Evolutionary conservation across 208 protist genomes (phyloP).

Genomic region (Lotmaria passim): DNA sequence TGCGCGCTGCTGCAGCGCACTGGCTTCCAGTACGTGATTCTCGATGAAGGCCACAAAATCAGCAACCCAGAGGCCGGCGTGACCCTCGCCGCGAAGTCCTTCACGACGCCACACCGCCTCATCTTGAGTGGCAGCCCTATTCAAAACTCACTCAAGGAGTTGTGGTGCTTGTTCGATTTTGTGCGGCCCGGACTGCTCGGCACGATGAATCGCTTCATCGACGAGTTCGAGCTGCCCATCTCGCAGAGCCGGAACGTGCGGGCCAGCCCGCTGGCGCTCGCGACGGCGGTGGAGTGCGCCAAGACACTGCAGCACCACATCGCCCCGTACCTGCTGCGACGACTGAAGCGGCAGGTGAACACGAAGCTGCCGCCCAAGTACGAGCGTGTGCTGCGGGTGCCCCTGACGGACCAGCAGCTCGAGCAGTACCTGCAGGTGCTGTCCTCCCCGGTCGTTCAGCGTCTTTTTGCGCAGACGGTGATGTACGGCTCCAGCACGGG

Average conservation of each 20-base stretch:
- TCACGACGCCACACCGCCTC: conserved; percentile 94
- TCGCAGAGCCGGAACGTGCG: conserved; percentile 91
- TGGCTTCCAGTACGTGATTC: conserved; percentile 95
- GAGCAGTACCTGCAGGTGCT: conserved; percentile 92
- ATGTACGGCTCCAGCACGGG: conserved; percentile 38
- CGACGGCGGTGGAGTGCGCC: conserved; percentile 95
- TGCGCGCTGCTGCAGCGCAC: conserved; percentile 54
- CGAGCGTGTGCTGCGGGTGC: conserved; percentile 97
- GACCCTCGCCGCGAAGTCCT: conserved; percentile 95
- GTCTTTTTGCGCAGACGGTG: conserved; percentile 51
- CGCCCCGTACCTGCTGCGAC: conserved; percentile 95
- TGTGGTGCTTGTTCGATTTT: conserved; percentile 99
- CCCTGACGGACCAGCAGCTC: conserved; percentile 93
- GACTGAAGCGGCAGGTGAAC: conserved; percentile 96
- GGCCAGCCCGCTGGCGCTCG: conserved; percentile 86
- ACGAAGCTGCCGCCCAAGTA: conserved; percentile 93
- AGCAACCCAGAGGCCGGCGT: conserved; percentile 95
- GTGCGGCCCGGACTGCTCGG: conserved; percentile 95
- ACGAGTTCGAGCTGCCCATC: conserved; percentile 87
- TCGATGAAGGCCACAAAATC: conserved; percentile 98
- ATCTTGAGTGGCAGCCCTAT: conserved; percentile 97
- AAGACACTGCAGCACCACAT: conserved; percentile 93
- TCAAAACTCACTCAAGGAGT: conserved; percentile 98
- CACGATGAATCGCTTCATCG: conserved; percentile 76
- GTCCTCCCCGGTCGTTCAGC: conserved; percentile 63